Percentiles rank a stretch among this genome's conserved stretches.
phyloP scores from a whole-genome alignment of 306 rosid genomes.

The Castanospermum australe region DNA sequence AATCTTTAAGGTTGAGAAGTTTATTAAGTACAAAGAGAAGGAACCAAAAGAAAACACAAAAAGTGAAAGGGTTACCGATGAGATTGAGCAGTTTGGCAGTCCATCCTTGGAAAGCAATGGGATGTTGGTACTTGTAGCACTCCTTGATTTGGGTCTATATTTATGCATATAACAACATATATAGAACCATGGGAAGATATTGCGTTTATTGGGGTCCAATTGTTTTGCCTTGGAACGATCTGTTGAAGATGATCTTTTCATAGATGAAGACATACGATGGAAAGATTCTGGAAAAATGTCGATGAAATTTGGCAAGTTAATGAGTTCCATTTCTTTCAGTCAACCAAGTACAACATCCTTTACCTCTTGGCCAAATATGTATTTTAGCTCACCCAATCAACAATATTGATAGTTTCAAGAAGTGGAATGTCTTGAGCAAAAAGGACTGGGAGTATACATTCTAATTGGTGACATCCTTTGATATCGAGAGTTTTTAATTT shows the following conservation, averaged over 20 bases:
- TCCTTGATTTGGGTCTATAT: background rate
- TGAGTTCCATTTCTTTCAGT: fast-evolving
- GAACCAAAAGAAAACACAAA: background rate
- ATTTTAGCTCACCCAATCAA: background rate
- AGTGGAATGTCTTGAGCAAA: background rate
- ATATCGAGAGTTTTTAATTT: background rate
- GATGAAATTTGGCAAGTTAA: background rate
- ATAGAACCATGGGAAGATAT: background rate
- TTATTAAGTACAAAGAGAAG: background rate
- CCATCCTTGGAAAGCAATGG: background rate
- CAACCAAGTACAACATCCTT: background rate
- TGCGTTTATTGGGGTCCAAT: background rate
- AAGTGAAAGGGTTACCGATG: background rate
- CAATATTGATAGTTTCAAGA: background rate
- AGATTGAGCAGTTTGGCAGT: background rate
- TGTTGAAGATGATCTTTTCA: background rate
- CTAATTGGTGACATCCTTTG: fast-evolving
- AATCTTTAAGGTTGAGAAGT: background rate
- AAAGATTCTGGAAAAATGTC: background rate
- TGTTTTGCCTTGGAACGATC: background rate
- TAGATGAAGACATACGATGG: background rate
- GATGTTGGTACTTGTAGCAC: background rate
- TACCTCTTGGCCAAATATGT: background rate
- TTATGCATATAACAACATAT: background rate
- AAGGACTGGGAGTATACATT: background rate